Percentiles rank a stretch among this genome's conserved stretches.
Conservation (phyloP, 768 basidiomycete genomes). For the Pisolithus tinctorius region DNA sequence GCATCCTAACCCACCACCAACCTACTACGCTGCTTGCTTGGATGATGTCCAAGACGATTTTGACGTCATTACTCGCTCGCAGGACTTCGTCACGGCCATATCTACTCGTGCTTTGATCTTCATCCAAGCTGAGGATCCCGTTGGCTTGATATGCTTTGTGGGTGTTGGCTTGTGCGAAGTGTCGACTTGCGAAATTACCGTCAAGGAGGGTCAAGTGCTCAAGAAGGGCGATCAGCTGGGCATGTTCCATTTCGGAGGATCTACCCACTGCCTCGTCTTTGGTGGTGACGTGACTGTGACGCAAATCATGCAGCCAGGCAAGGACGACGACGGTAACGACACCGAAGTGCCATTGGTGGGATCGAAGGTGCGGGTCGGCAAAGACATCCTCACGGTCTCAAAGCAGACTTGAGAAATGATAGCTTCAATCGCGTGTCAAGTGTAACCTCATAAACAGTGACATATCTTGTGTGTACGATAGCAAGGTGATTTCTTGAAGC, state of each 20-base stretch:
- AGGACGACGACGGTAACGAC: too few relatives aligned
- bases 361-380: neutral
- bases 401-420: too few relatives aligned
- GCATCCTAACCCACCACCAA: neutral
- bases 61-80: slow-evolving; percentile 17
- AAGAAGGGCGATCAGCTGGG: slow-evolving; percentile 47
- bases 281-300: slow-evolving; percentile 7
- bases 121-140: slow-evolving; percentile 45
- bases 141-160: slow-evolving; percentile 50
- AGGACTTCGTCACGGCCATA: neutral
- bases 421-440: too few relatives aligned
- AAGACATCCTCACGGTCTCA: neutral
- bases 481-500: too few relatives aligned
- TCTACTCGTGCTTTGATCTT: slow-evolving; percentile 32
- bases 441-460: too few relatives aligned
- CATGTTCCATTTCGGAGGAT: slow-evolving; percentile 56
- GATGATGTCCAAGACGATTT: slow-evolving; percentile 3
- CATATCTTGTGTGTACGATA: too few relatives aligned
- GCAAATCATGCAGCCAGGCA: neutral
- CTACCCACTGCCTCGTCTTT: slow-evolving; percentile 38
- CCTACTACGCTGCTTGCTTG: slow-evolving; percentile 24
- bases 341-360: neutral
- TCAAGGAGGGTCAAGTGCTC: slow-evolving; percentile 30
- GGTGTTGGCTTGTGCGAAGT: slow-evolving; percentile 55
- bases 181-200: slow-evolving; percentile 33